Percentiles rank a stretch among this genome's conserved stretches.
Evolutionary conservation across 2,329 filamentous ascomycete genomes (phyloP).

Genomic region (Thyridium curvatum): DNA sequence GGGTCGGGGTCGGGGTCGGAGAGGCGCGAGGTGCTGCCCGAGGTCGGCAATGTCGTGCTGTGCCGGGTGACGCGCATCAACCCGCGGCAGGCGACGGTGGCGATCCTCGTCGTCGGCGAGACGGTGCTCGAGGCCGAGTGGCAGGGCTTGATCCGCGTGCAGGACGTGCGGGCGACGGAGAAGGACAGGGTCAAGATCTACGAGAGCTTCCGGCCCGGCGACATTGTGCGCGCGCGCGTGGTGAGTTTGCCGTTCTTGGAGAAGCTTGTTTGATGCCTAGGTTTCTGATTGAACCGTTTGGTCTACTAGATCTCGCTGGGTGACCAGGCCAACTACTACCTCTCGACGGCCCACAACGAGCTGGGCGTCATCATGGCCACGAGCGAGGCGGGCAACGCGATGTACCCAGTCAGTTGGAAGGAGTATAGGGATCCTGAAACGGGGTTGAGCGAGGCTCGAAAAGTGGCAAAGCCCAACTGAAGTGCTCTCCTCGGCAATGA

Average conservation of each 20-base stretch:
- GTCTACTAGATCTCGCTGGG: conserved; percentile 68
- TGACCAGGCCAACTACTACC: conserved; percentile 91
- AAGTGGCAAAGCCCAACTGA: conserved; percentile 91
- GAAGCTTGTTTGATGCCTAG: neutral
- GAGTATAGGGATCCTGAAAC: conserved; percentile 84
- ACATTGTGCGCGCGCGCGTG: conserved; percentile 82
- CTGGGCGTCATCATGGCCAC: conserved; percentile 89
- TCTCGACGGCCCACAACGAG: conserved; percentile 87
- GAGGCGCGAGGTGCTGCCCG: conserved; percentile 70
- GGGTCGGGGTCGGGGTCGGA: conserved; percentile 21
- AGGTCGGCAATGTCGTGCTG: conserved; percentile 74
- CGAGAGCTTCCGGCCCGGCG: conserved; percentile 86
- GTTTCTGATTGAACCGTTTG: neutral
- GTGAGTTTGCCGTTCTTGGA: conserved; percentile 37
- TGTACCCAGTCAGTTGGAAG: conserved; percentile 93
- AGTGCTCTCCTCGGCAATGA: neutral
- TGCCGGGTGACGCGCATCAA: conserved; percentile 81
- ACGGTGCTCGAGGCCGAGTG: conserved; percentile 71
- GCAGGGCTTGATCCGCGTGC: conserved; percentile 76
- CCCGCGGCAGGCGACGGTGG: conserved; percentile 76
- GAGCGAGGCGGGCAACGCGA: conserved; percentile 80
- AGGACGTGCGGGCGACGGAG: conserved; percentile 92
- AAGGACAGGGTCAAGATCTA: conserved; percentile 91
- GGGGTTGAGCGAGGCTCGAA: conserved; percentile 70
- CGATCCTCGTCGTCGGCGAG: conserved; percentile 76